These are phyloP conservation scores for Pilaira anomala DNA, from an alignment of 192 early-diverging fungal genomes.

Conservation along the genomic window DNA sequence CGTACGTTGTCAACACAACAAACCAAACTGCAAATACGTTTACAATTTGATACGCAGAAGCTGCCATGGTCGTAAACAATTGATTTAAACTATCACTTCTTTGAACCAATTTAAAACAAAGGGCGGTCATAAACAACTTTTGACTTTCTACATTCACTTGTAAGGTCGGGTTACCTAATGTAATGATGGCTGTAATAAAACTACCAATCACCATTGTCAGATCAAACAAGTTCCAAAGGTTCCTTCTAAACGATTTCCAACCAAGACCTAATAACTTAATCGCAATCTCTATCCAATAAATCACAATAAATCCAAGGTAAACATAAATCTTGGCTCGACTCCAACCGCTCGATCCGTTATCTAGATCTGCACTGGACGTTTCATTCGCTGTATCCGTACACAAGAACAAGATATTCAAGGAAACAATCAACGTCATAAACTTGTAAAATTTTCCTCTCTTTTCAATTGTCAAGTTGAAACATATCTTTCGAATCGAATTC, in stretches of 20 bases:
- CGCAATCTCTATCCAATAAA: slow-evolving; percentile 48
- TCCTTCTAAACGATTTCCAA: slow-evolving; percentile 45
- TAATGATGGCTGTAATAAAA: slow-evolving; percentile 30
- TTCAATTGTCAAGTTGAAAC: slow-evolving; percentile 43
- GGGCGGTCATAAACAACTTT: slow-evolving; percentile 54
- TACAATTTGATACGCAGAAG: slow-evolving; percentile 40
- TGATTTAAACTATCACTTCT: slow-evolving; percentile 56
- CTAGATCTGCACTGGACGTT: background rate
- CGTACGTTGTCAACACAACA: slow-evolving; percentile 51
- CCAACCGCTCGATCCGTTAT: slow-evolving; percentile 16
- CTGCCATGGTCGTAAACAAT: slow-evolving; percentile 58
- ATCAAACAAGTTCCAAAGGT: slow-evolving; percentile 65
- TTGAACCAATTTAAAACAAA: slow-evolving; percentile 56
- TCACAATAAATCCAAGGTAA: slow-evolving; percentile 41
- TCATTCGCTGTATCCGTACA: slow-evolving; percentile 29
- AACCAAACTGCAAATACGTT: slow-evolving; percentile 60
- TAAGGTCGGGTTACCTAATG: slow-evolving; percentile 21
- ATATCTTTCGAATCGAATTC: slow-evolving; percentile 36
- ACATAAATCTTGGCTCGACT: slow-evolving; percentile 33
- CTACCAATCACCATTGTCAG: slow-evolving; percentile 57
- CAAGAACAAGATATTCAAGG: slow-evolving; percentile 46
- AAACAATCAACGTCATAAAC: slow-evolving; percentile 41
- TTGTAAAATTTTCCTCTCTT: slow-evolving; percentile 48
- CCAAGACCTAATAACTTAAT: slow-evolving; percentile 50
- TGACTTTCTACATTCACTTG: slow-evolving; percentile 46